Conservation (phyloP, 768 basidiomycete genomes). For the Amyloporia xantha region DNA sequence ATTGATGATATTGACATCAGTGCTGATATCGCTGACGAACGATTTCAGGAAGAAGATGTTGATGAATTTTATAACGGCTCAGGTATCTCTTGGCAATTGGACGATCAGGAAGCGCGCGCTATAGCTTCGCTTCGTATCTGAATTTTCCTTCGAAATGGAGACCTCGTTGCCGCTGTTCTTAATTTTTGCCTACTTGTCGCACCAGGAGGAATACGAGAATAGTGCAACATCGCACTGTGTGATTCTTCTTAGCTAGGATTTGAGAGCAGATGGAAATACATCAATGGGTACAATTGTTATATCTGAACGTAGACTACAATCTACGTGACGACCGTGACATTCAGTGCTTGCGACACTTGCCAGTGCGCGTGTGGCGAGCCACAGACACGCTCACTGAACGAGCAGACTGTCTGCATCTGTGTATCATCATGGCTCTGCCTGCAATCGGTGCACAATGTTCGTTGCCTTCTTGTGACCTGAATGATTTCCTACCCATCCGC, state of each 20-base stretch:
- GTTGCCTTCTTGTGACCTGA: constrained; percentile 45
- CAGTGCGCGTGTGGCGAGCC: neutral
- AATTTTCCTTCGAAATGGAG: too few species aligned
- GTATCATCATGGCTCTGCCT: constrained; percentile 25
- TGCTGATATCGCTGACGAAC: constrained; percentile 5
- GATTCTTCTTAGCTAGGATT: neutral
- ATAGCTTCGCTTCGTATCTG: constrained; percentile 2
- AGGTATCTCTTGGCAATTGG: constrained; percentile 85
- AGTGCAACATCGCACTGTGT: too few species aligned
- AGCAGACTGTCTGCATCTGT: neutral
- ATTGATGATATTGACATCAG: neutral
- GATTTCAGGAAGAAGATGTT: constrained; percentile 79
- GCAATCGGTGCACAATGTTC: constrained; percentile 63
- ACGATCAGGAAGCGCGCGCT: constrained; percentile 66
- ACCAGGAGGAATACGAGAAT: too few species aligned
- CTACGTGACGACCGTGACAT: neutral
- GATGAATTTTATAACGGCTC: constrained; percentile 93
- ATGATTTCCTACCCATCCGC: constrained; percentile 74
- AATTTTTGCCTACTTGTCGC: too few species aligned
- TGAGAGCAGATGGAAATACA: too few species aligned
- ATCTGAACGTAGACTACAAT: neutral
- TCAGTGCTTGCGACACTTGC: neutral
- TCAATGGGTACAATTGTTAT: neutral
- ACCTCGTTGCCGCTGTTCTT: too few species aligned
- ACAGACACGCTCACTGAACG: neutral